Evolutionary conservation across 192 early-diverging fungal genomes (phyloP).

Genomic region (Coemansia pectinata): DNA sequence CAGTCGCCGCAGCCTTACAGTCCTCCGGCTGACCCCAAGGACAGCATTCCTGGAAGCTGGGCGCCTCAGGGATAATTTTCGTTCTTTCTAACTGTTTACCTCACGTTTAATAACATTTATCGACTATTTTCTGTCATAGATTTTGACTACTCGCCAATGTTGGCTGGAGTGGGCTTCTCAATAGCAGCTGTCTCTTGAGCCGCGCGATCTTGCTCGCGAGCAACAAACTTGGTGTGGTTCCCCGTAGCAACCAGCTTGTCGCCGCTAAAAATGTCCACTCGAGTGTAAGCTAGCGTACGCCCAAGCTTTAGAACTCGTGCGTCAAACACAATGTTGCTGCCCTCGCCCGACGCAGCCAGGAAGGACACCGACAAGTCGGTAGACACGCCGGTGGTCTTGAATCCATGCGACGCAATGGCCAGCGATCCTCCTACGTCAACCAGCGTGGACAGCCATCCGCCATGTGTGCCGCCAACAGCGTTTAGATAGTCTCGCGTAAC

Average conservation of each 20-base stretch:
- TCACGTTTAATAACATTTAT: neutral
- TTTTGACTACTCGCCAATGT: neutral
- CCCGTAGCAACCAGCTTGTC: slow-evolving; percentile 54
- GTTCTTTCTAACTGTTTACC: neutral
- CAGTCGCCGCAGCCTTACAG: neutral
- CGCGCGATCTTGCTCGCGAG: slow-evolving; percentile 21
- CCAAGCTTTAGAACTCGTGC: slow-evolving; percentile 53
- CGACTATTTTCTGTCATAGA: too few relatives aligned
- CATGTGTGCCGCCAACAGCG: slow-evolving; percentile 49
- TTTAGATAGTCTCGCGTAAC: slow-evolving; percentile 32
- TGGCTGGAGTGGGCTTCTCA: neutral
- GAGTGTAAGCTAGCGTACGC: slow-evolving; percentile 52
- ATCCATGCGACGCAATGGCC: slow-evolving; percentile 46
- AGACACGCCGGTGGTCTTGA: slow-evolving; percentile 48
- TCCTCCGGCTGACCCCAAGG: neutral
- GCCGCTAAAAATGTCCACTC: slow-evolving; percentile 43
- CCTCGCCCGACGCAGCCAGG: slow-evolving; percentile 44
- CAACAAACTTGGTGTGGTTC: slow-evolving; percentile 54
- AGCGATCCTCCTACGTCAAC: slow-evolving; percentile 56
- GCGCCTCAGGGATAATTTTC: neutral
- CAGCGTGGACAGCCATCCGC: slow-evolving; percentile 55
- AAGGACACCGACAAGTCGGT: slow-evolving; percentile 55
- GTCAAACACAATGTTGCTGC: slow-evolving; percentile 39
- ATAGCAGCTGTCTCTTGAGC: neutral
- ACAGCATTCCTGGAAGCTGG: slow-evolving; percentile 37